Evolutionary conservation across 2,329 filamentous ascomycete genomes (phyloP), one percentile per base, ranked within the genome.

Genomic region (Trichoderma hamatum): DNA sequence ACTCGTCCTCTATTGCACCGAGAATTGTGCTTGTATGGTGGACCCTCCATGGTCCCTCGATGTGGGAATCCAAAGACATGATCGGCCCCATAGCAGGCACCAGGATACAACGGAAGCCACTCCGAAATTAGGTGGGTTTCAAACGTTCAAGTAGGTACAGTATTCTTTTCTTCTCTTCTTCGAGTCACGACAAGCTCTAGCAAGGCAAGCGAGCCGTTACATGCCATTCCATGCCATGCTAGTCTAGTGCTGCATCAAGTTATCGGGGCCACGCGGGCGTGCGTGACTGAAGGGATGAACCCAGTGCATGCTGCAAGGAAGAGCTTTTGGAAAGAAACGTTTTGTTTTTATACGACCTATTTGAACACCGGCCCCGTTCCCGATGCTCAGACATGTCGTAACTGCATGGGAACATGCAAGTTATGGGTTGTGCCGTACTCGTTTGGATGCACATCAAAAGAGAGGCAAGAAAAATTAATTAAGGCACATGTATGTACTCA

Each of bases 101-200:
- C 58, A 24, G 58, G 58, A 61, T 46, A 30, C 24, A 61, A 36
- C 36, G 58, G 36, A 61, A 61, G 30, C 39, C 24, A 43, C 58
- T 30, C 58, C 58, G 58, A 61, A 61, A 61, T 61, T 13, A 61
- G 58, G 58, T 43, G 34, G 56, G 56, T 26, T 60, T 43, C 32
- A 21, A 59, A 10, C 56, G 6, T 43, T 19, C 16, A 43, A 28
- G 10, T 26, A 11, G n/a, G n/a, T n/a, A n/a, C n/a, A n/a, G n/a
- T 59, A 14, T 59, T n/a, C 36, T n/a, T 21, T 56, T 34, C 19
- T 11, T 30, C 36, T 43, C n/a, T 43, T 43, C 39, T 43, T 30
- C 36, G 28, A 13, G 26, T 30, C 26, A 19, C 26, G 26, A 46
- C 43, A n/a, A 5, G 9, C 26, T 46, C 36, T 36, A 43, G 9